These are phyloP conservation scores for Suillus bovinus DNA, from an alignment of 768 basidiomycete genomes.

Conservation along the genomic window DNA sequence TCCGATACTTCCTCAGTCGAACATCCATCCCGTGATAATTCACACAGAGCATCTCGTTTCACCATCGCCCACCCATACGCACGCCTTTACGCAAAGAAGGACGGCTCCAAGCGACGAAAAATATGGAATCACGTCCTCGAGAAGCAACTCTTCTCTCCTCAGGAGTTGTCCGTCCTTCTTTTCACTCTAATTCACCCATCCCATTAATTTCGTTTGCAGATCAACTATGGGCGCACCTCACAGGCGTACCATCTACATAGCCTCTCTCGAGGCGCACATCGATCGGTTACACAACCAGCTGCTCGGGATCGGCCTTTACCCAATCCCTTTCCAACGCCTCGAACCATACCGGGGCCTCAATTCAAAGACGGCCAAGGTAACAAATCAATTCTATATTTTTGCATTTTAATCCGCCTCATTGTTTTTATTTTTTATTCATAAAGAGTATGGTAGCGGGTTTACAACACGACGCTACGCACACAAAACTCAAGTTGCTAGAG, in stretches of 20 bases:
- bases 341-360: slow-evolving; percentile 71
- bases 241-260: slow-evolving; percentile 68
- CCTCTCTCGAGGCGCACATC: slow-evolving; percentile 73
- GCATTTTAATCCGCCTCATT: background rate
- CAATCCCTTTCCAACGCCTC: slow-evolving; percentile 55
- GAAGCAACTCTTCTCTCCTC: slow-evolving; percentile 65
- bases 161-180: slow-evolving; percentile 54
- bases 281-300: slow-evolving; percentile 66
- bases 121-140: slow-evolving; percentile 81
- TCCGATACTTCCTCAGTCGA: slow-evolving; percentile 8
- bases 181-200: slow-evolving; percentile 2
- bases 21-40: slow-evolving; percentile 19
- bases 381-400: background rate
- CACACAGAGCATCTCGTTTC: slow-evolving; percentile 24
- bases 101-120: slow-evolving; percentile 64
- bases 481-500: slow-evolving; percentile 65
- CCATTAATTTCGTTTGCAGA: slow-evolving; percentile 30
- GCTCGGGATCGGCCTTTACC: slow-evolving; percentile 51
- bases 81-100: slow-evolving; percentile 64
- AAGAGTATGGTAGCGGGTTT: slow-evolving; percentile 77
- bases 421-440: background rate
- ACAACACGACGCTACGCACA: slow-evolving; percentile 60
- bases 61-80: slow-evolving; percentile 67
- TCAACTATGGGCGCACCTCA: slow-evolving; percentile 68
- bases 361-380: slow-evolving; percentile 73